Conservation (phyloP, 805 yeast species). For the Sungouiozyma ichnusensis region DNA sequence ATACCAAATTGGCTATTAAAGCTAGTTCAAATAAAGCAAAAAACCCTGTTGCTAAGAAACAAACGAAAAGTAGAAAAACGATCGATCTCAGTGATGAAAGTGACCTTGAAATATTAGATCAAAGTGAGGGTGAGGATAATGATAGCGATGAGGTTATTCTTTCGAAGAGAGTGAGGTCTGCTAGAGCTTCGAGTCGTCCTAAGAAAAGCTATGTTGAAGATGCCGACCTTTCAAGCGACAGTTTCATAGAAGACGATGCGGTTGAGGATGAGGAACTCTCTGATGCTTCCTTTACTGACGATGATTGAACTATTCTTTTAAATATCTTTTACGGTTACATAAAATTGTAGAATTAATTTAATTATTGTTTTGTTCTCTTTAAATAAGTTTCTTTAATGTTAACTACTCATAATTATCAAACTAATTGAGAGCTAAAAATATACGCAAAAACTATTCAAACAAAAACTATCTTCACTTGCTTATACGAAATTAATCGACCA, state of each 20-base stretch:
- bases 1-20: slow-evolving; percentile 1
- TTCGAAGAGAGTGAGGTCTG: slow-evolving; percentile 13
- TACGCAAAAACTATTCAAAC: no score
- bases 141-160: slow-evolving; percentile 10
- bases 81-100: slow-evolving; percentile 17
- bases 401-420: no score
- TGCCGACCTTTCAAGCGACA: slow-evolving; percentile 21
- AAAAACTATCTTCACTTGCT: no score
- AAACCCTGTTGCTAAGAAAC: slow-evolving; percentile 1
- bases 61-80: slow-evolving; percentile 4
- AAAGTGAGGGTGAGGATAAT: slow-evolving; percentile 9
- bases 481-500: no score
- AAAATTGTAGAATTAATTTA: background rate
- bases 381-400: no score
- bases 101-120: slow-evolving; percentile 9
- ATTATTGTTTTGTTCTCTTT: no score
- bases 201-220: slow-evolving; percentile 12
- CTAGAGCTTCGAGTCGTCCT: slow-evolving; percentile 13
- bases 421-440: no score
- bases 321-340: background rate
- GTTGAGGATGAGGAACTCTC: slow-evolving; percentile 9
- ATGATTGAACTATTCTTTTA: slow-evolving; percentile 5
- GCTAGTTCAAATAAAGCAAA: slow-evolving; percentile 1
- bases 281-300: slow-evolving; percentile 16
- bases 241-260: slow-evolving; percentile 19